phyloP scores from a whole-genome alignment of 257 asterid genomes.

The Fraxinus quadrangulata region DNA sequence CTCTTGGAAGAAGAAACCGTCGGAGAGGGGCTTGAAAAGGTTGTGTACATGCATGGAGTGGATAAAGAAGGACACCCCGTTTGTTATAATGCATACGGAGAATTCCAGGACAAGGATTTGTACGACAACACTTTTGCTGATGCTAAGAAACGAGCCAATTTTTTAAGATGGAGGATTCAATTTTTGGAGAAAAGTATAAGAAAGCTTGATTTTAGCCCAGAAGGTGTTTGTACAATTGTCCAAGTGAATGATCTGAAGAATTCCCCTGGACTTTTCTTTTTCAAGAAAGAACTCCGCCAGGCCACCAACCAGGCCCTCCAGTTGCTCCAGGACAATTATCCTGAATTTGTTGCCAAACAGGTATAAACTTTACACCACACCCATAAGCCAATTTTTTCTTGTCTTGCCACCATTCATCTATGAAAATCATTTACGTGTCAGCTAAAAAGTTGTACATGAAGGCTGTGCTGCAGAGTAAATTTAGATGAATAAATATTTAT shows the following conservation, averaged over 20 bases:
- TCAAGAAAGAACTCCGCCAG: conserved; percentile 49
- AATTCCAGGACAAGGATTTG: conserved; percentile 47
- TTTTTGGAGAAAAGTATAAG: conserved; percentile 51
- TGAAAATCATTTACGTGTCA: too few relatives aligned
- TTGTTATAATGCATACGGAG: conserved; percentile 48
- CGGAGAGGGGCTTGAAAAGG: conserved; percentile 45
- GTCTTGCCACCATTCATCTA: background rate
- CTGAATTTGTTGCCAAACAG: conserved; percentile 58
- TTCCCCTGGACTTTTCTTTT: conserved; percentile 48
- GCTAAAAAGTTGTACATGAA: too few relatives aligned
- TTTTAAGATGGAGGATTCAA: conserved; percentile 48
- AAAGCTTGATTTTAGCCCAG: conserved; percentile 50
- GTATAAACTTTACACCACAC: conserved; percentile 3
- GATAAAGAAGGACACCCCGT: conserved; percentile 54
- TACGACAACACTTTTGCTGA: conserved; percentile 48
- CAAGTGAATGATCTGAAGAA: conserved; percentile 52
- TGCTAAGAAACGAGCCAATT: conserved; percentile 38
- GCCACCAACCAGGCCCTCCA: conserved; percentile 49
- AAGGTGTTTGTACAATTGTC: conserved; percentile 45
- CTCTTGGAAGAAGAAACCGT: conserved; percentile 36
- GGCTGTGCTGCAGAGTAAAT: too few relatives aligned
- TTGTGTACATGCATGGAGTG: conserved; percentile 44
- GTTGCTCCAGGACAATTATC: conserved; percentile 53
- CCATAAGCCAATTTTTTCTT: background rate
- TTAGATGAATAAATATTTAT: background rate